phyloP scores from a whole-genome alignment of 225 moss, liverwort and hornwort species.

The Physcomitrellopsis africana region DNA sequence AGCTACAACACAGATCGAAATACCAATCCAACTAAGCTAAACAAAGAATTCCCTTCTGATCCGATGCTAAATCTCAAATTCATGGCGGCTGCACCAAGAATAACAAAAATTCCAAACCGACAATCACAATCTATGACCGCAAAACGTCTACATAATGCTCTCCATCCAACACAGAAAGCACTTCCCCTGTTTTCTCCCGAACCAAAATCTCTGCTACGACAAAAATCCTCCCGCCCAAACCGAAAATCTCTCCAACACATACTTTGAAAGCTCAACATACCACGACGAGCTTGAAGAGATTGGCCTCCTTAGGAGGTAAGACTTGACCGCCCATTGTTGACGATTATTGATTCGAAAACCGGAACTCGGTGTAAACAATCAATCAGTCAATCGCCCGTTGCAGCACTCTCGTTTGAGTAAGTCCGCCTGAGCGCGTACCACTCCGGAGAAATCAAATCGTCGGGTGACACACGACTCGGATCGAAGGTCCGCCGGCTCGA shows the following conservation, averaged over 20 bases:
- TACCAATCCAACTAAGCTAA: conserved; percentile 10
- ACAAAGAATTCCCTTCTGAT: background rate
- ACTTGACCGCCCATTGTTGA: conserved; percentile 73
- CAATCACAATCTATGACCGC: background rate
- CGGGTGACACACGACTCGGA: conserved; percentile 20
- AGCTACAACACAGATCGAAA: background rate
- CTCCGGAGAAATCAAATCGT: conserved; percentile 26
- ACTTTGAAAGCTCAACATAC: conserved; percentile 28
- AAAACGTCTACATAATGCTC: background rate
- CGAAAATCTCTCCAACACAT: background rate
- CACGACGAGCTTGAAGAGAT: conserved; percentile 97
- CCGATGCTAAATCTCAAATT: too few species aligned
- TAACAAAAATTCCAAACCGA: too few species aligned
- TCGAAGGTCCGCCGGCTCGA: conserved; percentile 35
- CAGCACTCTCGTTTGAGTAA: background rate
- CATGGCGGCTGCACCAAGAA: too few species aligned
- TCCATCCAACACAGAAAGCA: background rate
- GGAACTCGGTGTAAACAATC: too few species aligned
- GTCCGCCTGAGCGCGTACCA: background rate
- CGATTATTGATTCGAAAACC: background rate
- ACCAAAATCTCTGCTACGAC: background rate
- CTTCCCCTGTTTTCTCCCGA: background rate
- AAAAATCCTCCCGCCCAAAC: background rate
- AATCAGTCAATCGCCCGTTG: conserved; percentile 21
- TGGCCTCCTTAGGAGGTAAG: conserved; percentile 95